phyloP scores from a whole-genome alignment of 2,329 filamentous ascomycete genomes.

The Dothideomycetes sp. region DNA sequence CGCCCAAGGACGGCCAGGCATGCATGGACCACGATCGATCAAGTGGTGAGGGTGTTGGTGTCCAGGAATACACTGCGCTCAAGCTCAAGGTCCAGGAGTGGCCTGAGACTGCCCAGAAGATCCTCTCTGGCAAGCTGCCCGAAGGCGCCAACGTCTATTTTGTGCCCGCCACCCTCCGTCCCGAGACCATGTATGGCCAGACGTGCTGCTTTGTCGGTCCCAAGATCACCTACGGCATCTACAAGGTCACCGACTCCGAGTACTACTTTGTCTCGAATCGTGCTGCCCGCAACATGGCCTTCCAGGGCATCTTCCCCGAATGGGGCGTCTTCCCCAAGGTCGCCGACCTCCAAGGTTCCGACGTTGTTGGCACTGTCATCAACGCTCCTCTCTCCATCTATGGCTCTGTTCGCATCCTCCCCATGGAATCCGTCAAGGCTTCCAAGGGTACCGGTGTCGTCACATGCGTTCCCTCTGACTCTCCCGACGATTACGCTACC shows the following conservation, averaged over 20 bases:
- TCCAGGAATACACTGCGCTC: conserved; percentile 85
- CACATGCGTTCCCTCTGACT: conserved; percentile 90
- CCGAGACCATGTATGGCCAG: conserved; percentile 98
- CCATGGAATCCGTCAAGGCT: conserved; percentile 87
- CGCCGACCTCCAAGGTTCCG: conserved; percentile 63
- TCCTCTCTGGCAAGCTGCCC: conserved; percentile 67
- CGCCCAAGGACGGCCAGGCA: conserved; percentile 76
- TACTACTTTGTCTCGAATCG: conserved; percentile 78
- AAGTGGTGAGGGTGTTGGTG: conserved; percentile 68
- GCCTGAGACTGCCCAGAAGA: conserved; percentile 62
- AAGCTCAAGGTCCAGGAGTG: conserved; percentile 89
- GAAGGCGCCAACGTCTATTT: conserved; percentile 73
- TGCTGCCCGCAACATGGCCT: conserved; percentile 88
- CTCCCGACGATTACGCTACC: conserved; percentile 89
- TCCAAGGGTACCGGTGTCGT: conserved; percentile 96
- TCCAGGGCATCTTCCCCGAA: conserved; percentile 72
- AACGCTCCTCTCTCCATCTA: conserved; percentile 82
- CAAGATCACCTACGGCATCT: conserved; percentile 79
- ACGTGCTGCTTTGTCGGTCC: conserved; percentile 92
- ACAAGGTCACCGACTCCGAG: conserved; percentile 55
- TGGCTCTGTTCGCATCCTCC: conserved; percentile 74
- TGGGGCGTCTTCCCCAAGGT: conserved; percentile 68
- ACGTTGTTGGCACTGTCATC: conserved; percentile 79
- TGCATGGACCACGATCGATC: conserved; percentile 81
- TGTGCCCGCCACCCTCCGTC: conserved; percentile 80